Evolutionary conservation across 768 basidiomycete species (phyloP), one percentile per base, ranked within the genome.

Genomic region (Hortiboletus campestris): DNA sequence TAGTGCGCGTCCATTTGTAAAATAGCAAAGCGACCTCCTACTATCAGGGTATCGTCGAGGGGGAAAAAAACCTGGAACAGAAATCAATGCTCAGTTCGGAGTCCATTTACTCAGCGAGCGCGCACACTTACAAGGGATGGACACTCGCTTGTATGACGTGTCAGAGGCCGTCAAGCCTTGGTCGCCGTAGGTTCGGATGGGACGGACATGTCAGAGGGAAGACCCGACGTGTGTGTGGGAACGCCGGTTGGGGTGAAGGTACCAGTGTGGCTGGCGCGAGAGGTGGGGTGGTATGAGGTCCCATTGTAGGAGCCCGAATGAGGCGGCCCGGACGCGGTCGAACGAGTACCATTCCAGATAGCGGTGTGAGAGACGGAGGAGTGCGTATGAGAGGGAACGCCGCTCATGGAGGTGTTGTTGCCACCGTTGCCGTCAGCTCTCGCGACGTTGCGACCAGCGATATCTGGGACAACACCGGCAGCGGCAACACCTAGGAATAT

Each of bases 381-480:
- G 17, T n/a, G 32, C 22, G 50, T 14, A 13, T 22, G 8, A 25
- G 25, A 25, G 25, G 25, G 25, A 10, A 40, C 6, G 45, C 45
- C 45, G 45, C 45, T 46, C 45, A 31, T 1, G 11, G 53, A 9
- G 22, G 22, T 4, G 13, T 14, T 34, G n/a, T n/a, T 13, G 7
- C 16, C 19, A n/a, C 28, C 11, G 2, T n/a, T 38, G 9, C 25
- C n/a, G 6, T 22, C 29, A 5, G 17, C 2, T 22, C 6, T 19
- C 5, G 10, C 12, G 7, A 39, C 16, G 19, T 9, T 2, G 17
- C 39, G 40, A 42, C 38, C 6, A 55, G 39, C 42, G 19, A n/a
- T 8, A 10, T 14, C 17, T 12, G 51, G 60, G 38, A 62, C 13
- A 20, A 39, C 45, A 3, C 28, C 52, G 7, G 63, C 63, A 6